Base-by-base conservation (phyloP, 495 filamentous ascomycete genomes). In the Podospora fimiseda region DNA sequence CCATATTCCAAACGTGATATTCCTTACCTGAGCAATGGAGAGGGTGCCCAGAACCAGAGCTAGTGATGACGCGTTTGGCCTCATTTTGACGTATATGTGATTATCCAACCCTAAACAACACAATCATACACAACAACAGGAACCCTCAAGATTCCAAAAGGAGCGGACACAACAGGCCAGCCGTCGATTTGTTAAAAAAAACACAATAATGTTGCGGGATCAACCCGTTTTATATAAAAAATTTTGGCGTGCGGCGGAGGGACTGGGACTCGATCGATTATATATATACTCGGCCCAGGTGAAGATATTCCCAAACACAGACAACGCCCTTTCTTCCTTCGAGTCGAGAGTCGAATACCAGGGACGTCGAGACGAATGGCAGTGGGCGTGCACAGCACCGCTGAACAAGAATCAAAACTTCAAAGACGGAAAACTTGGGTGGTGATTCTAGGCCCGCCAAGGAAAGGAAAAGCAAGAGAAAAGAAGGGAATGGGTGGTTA, bases 1-100 rank as follows among this genome's bases (percentile, higher is more conserved):
- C 33, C 1, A 1, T 23, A 18, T 14, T 21, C 19, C 9, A 36
- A 39, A 43, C 8, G 16, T 1, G 23, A 47, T 9, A 47, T 9
- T 50, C 59, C 70, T 44, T 55, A 76, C 73, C 69, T 72, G 66
- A 24, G 64, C 64, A 43, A 72, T 58, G 48, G 73, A 69, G 47
- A 69, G 22, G 19, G 60, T 64, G 63, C 64, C 58, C 55, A 74
- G 57, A 41, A 66, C 43, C 48, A 70, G 56, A 37, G 70, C 47
- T 33, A 72, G 43, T 24, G 60, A 57, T 14, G 60, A 53, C 43
- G 60, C 54, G 56, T 68, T 57, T 22, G 50, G 55, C 58, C 64
- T 71, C 73, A 76, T 76, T 62, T 50, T 71, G 63, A 58, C 53
- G 45, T 50, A 16, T 41, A 18, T 19, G 5, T 13, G 18, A 14